Base-by-base conservation (phyloP, 1,284 basidiomycete species). In the Cryptococcus floricola region DNA sequence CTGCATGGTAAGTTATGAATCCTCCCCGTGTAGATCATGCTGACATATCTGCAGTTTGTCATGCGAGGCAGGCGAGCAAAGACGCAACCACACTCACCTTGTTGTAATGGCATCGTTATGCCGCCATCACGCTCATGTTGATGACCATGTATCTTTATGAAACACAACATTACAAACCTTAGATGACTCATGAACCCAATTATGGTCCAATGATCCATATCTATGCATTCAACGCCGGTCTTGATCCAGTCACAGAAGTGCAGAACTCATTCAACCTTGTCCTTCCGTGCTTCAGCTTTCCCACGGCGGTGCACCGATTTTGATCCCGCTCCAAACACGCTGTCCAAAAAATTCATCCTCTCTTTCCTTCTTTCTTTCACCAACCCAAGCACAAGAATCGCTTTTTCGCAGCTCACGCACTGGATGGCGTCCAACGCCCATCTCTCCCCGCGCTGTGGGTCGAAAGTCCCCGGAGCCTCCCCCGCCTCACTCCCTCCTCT, bases 401-500 rank as follows among this genome's bases (percentile, higher is more conserved):
- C 67, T 65, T 53, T 66, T 54, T 72, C 73, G 72, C 72, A 74
- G 71, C 64, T 67, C 60, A 69, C 71, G 61, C 27, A 72, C 70
- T 46, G 45, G 60, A 45, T 60, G 61, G 56, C 54, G 23, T 31
- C 31, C 3, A 34, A 8, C 18, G 54, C 38, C 49, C 57, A 56
- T 51, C 64, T 55, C 28, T 48, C 39, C 52, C 68, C 61, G 38
- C 44, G 67, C 73, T 75, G 73, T 73, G 68, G 73, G 73, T 50
- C 64, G 65, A 75, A 75, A 75, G 73, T 75, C 73, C 71, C 73
- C 73, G 73, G 73, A 75, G 73, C 70, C 58, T 67, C 58, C 59
- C 46, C 37, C 42, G 19, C 48, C 25, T 54, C 45, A 34, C 28
- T 13, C n/a, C 49, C 39, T 25, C 38, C 44, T 48, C 8, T 38